Conservation (phyloP, 163 green algal genomes). For the Scenedesmus sp. region DNA sequence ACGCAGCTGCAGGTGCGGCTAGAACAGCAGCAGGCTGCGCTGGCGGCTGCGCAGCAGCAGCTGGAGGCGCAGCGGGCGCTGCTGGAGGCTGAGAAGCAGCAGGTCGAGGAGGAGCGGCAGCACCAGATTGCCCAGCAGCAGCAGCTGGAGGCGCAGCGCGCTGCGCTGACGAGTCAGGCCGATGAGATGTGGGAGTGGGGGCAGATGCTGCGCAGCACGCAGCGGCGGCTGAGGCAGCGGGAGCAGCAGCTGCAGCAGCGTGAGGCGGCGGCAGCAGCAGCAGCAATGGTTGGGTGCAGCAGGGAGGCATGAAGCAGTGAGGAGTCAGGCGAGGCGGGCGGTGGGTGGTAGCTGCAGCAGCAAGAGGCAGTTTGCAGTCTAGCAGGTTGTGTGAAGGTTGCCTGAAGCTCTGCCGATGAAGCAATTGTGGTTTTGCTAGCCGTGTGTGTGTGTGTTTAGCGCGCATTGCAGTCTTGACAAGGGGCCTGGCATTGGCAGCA, state of each 20-base stretch:
- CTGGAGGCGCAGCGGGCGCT: not conserved
- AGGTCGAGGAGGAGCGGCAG: not conserved
- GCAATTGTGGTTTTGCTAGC: too few species aligned
- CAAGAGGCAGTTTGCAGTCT: not conserved
- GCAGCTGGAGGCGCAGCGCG: not conserved
- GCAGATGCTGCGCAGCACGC: not conserved
- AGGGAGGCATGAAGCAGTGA: not conserved
- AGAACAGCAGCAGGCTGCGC: not conserved
- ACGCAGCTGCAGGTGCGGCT: not conserved
- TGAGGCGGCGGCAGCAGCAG: not conserved
- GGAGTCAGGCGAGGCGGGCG: not conserved
- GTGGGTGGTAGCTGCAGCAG: not conserved
- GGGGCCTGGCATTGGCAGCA: too few species aligned
- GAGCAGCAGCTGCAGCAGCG: not conserved
- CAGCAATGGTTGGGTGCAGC: not conserved
- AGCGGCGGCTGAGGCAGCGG: not conserved
- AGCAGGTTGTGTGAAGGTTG: not conserved
- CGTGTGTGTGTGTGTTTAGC: too few species aligned
- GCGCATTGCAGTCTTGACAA: too few species aligned
- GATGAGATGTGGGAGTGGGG: constrained; percentile 12
- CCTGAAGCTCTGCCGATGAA: too few species aligned
- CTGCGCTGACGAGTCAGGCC: not conserved
- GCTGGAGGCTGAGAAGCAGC: not conserved
- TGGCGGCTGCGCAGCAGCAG: not conserved
- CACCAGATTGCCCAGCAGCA: not conserved